These are phyloP conservation scores for Cryptosporidium meleagridis DNA, from an alignment of 169 alveolate species.

Conservation along the genomic window DNA sequence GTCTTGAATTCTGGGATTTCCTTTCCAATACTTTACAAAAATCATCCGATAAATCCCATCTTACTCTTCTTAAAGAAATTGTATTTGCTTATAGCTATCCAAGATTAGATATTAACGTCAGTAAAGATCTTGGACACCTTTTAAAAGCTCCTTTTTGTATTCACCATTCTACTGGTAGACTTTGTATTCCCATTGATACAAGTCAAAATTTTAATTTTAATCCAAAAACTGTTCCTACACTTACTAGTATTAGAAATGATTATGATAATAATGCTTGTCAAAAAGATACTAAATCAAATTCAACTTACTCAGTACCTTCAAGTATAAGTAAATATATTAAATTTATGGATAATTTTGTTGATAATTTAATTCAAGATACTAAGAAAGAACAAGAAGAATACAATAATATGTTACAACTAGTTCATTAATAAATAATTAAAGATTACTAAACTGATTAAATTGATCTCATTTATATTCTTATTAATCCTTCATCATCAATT, in stretches of 20 bases:
- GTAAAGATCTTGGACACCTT: slow-evolving; percentile 89
- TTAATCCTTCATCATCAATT: slow-evolving; percentile 54
- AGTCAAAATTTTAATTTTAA: slow-evolving; percentile 78
- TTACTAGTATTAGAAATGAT: slow-evolving; percentile 53
- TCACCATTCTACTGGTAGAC: slow-evolving; percentile 91
- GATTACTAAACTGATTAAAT: not conserved
- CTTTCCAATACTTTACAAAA: slow-evolving; percentile 39
- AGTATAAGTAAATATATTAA: slow-evolving; percentile 15
- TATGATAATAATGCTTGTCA: slow-evolving; percentile 12
- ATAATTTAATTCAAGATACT: slow-evolving; percentile 16
- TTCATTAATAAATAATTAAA: not conserved
- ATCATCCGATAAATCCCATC: slow-evolving; percentile 34
- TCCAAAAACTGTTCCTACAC: slow-evolving; percentile 87
- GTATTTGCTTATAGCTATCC: slow-evolving; percentile 85
- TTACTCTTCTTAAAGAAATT: slow-evolving; percentile 78
- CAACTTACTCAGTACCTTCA: not conserved
- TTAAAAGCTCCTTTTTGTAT: slow-evolving; percentile 92
- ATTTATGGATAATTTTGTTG: slow-evolving; percentile 43
- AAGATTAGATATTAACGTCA: slow-evolving; percentile 83
- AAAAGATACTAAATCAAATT: not conserved
- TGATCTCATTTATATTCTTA: not conserved
- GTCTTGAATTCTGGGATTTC: slow-evolving; percentile 69
- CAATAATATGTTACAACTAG: slow-evolving; percentile 22
- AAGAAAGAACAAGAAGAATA: slow-evolving; percentile 57
- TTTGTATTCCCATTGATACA: slow-evolving; percentile 86